These are phyloP conservation scores for Syncephalastrum racemosum DNA, from an alignment of 371 early-diverging fungal genomes.

Conservation along the genomic window DNA sequence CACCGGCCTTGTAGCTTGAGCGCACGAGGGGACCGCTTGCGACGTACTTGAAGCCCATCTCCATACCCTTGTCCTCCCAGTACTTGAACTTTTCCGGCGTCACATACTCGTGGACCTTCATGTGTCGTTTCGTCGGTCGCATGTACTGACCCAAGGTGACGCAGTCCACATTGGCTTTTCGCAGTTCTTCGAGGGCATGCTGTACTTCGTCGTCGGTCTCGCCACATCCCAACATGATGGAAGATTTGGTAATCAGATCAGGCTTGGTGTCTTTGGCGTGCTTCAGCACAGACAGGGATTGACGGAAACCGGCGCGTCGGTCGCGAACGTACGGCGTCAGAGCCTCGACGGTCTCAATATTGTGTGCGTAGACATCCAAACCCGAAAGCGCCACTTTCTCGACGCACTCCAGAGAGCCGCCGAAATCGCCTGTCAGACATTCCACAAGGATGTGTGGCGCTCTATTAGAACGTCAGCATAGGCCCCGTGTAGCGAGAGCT, in stretches of 20 bases:
- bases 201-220: constrained; percentile 94
- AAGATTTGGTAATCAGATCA: constrained; percentile 90
- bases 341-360: constrained; percentile 95
- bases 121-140: constrained; percentile 98
- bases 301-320: constrained; percentile 90
- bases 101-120: constrained; percentile 96
- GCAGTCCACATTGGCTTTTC: constrained; percentile 88
- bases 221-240: constrained; percentile 97
- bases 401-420: constrained; percentile 78
- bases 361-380: constrained; percentile 98
- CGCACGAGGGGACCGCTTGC: constrained; percentile 96
- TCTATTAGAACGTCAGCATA: constrained; percentile 29
- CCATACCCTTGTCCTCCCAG: constrained; percentile 83
- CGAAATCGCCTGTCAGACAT: constrained; percentile 95
- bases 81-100: constrained; percentile 91
- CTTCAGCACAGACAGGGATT: constrained; percentile 86
- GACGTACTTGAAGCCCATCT: constrained; percentile 93
- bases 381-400: constrained; percentile 86
- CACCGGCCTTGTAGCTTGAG: constrained; percentile 97
- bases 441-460: constrained; percentile 94
- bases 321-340: constrained; percentile 93
- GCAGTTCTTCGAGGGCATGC: constrained; percentile 83
- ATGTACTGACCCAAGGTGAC: constrained; percentile 99
- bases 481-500: background rate
- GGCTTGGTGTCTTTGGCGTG: constrained; percentile 84